A percentile compares a stretch with the other conserved stretches of the same genome.
Evolutionary conservation across 164 flowering plant genomes (phyloP).

Genomic region (Houttuynia cordata): DNA sequence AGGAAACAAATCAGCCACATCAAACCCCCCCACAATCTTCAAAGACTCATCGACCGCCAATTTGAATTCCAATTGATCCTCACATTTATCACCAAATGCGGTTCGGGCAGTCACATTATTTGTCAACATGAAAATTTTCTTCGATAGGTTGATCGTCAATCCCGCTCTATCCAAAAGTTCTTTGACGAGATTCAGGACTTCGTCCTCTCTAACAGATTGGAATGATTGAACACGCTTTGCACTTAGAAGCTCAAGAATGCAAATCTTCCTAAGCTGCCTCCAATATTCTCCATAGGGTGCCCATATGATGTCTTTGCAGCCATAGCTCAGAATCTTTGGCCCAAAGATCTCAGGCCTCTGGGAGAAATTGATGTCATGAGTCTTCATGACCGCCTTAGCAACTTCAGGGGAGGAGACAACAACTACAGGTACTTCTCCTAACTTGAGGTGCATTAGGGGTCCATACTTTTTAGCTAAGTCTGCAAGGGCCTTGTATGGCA

Average conservation of each 20-base stretch:
- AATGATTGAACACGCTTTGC: constrained; percentile 18
- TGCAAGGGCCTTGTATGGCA: constrained; percentile 1
- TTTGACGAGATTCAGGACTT: constrained; percentile 9
- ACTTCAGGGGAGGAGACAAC: constrained; percentile 15
- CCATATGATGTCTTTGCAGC: constrained; percentile 9
- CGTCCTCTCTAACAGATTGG: constrained; percentile 22
- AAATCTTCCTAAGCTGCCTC: constrained; percentile 27
- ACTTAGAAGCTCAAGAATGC: constrained; percentile 20
- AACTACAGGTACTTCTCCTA: constrained; percentile 3
- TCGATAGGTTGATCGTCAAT: constrained; percentile 8
- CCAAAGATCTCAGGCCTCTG: constrained; percentile 6
- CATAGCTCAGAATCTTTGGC: constrained; percentile 5
- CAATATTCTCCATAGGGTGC: constrained; percentile 29
- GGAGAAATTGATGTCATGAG: constrained; percentile 13
- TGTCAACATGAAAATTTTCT: constrained; percentile 7
- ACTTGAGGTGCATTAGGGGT: constrained; percentile 5
- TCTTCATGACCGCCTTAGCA: constrained; percentile 15
- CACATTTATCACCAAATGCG: constrained; percentile 13
- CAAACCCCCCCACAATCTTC: constrained; percentile 6
- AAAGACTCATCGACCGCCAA: constrained; percentile 1
- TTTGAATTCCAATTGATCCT: constrained; percentile 13
- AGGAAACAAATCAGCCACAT: constrained; percentile 5
- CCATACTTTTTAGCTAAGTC: constrained; percentile 2
- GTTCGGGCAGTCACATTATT: constrained; percentile 14
- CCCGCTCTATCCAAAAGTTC: neutral